A percentile compares a stretch with the other conserved stretches of the same genome.
These are phyloP conservation scores for Macroventuria anomochaeta DNA, from an alignment of 2,329 filamentous ascomycete species.

Conservation along the genomic window DNA sequence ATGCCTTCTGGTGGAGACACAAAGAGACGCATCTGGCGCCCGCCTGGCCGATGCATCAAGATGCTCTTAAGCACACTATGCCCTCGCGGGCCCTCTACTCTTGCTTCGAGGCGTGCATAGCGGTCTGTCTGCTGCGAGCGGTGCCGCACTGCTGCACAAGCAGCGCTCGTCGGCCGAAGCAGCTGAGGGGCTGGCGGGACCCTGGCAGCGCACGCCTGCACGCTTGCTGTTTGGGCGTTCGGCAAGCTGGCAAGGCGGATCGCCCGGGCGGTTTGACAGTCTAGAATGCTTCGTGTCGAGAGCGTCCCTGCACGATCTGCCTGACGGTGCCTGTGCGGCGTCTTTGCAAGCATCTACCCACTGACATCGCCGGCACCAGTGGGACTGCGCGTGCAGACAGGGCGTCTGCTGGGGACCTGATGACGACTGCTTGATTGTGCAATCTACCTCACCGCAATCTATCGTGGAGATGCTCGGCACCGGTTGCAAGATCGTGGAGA, in stretches of 20 bases:
- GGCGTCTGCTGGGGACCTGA: constrained; percentile 6
- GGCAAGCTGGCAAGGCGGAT: constrained; percentile 11
- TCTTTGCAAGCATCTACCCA: constrained; percentile 3
- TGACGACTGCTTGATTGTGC: constrained; percentile 15
- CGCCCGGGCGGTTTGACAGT: constrained; percentile 13
- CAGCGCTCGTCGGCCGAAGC: constrained; percentile 2
- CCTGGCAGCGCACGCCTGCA: constrained; percentile 1
- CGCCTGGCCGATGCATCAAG: constrained; percentile 6
- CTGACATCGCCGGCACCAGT: constrained; percentile 6
- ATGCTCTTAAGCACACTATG: not conserved
- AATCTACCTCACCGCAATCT: constrained; percentile 7
- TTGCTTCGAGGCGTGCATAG: not conserved
- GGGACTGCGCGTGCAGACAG: constrained; percentile 10
- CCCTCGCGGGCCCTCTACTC: not conserved
- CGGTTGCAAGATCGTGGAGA: constrained; percentile 14
- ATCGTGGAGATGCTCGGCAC: constrained; percentile 19
- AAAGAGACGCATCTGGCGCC: constrained; percentile 19
- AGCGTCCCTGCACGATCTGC: constrained; percentile 9
- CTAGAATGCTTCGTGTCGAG: constrained; percentile 19
- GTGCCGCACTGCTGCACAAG: constrained; percentile 1
- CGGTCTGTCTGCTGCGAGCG: constrained; percentile 2
- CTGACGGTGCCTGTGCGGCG: constrained; percentile 10
- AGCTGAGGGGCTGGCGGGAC: not conserved
- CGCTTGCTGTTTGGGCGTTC: constrained; percentile 8
- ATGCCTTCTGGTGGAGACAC: constrained; percentile 16